These are phyloP conservation scores for Arthroderma sp. DNA, from an alignment of 2,329 filamentous ascomycete species.

Conservation along the genomic window DNA sequence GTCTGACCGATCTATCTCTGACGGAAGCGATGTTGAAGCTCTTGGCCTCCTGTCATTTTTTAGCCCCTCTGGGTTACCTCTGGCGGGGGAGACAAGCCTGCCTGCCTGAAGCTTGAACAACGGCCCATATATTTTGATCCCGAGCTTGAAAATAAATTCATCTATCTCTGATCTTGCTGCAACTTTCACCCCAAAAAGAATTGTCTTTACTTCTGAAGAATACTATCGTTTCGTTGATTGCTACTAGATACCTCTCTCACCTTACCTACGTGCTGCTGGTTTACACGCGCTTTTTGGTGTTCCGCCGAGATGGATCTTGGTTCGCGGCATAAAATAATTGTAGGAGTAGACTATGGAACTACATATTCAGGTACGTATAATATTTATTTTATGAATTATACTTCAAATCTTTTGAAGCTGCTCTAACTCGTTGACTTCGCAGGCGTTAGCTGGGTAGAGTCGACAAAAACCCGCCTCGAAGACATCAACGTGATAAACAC, in stretches of 20 bases:
- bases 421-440: not conserved
- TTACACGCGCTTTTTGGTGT: too few species aligned
- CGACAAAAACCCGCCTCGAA: slow-evolving; percentile 9
- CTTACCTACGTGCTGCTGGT: too few species aligned
- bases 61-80: too few species aligned
- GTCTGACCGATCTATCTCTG: too few species aligned
- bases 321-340: slow-evolving; percentile 9
- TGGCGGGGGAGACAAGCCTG: too few species aligned
- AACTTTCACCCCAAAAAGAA: not conserved
- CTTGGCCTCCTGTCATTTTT: too few species aligned
- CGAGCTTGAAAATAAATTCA: not conserved
- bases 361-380: slow-evolving; percentile 10
- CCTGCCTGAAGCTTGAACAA: too few species aligned
- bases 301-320: too few species aligned
- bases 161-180: not conserved
- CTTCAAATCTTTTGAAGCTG: too few species aligned
- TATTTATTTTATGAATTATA: not conserved
- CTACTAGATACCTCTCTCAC: not conserved
- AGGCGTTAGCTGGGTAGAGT: slow-evolving; percentile 12
- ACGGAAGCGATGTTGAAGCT: too few species aligned
- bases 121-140: not conserved
- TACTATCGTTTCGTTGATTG: not conserved
- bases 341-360: slow-evolving; percentile 14
- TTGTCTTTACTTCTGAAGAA: not conserved
- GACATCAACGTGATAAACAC: slow-evolving; percentile 14